Percentiles rank a stretch among this genome's conserved stretches.
phyloP scores from a whole-genome alignment of 352 stramenopile species.

The Aphanomyces euteiches region DNA sequence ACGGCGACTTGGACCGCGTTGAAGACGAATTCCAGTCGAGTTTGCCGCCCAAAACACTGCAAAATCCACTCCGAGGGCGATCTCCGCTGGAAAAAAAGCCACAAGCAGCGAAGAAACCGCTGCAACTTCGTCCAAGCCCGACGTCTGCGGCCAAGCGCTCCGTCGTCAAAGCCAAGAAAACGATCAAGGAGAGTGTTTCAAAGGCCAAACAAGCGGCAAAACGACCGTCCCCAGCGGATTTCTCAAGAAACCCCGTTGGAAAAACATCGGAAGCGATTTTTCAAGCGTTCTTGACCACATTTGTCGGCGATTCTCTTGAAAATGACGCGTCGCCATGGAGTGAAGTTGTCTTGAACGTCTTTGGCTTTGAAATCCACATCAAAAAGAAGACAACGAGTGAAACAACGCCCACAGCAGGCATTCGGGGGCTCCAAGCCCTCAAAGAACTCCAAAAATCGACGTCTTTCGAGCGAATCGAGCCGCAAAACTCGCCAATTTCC shows the following conservation, averaged over 20 bases:
- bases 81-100: neutral
- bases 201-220: too few species aligned
- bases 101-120: neutral
- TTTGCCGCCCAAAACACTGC: too few species aligned
- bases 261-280: neutral
- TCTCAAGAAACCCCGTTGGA: too few species aligned
- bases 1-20: neutral
- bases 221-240: too few species aligned
- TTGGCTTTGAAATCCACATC: slow-evolving; percentile 16
- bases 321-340: neutral
- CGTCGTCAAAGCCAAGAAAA: too few species aligned
- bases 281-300: neutral
- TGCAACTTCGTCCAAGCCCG: too few species aligned
- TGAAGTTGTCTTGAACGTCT: slow-evolving; percentile 18
- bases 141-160: too few species aligned
- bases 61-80: too few species aligned
- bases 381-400: neutral
- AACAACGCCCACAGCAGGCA: neutral
- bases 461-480: too few species aligned
- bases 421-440: neutral
- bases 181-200: too few species aligned
- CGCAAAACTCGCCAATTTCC: too few species aligned
- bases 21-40: slow-evolving; percentile 15
- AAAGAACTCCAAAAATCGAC: neutral
- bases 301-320: neutral